Base-by-base conservation (phyloP, 1,284 basidiomycete genomes). In the Phaffia rhodozyma region DNA sequence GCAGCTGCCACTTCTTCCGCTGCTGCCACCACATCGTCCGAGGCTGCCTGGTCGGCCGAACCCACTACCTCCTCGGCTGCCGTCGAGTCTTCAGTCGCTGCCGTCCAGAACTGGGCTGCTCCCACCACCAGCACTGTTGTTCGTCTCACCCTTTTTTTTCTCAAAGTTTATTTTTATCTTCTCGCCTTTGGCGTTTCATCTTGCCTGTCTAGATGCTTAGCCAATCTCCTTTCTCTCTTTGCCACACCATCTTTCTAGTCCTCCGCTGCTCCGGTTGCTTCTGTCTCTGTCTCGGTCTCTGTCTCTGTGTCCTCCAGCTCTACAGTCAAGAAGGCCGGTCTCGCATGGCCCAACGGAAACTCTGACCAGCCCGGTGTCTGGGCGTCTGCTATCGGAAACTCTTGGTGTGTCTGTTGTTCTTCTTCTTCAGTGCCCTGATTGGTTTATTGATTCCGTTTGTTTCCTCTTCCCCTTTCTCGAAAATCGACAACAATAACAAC, bases 301-400 rank as follows among this genome's bases (percentile, higher is more conserved):
- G 23, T 25, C 50, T 2, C 47, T 23, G 43, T 29, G 30, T n/a
- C 6, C 27, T n/a, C 30, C 54, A 23, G 54, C 38, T 27, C 25
- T 59, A 47, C 2, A 30, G 11, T 13, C 58, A 53, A 55, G 54
- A 87, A 87, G 76, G 76, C 81, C 25, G 83, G 85, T 69, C 69
- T 84, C 49, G 83, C 81, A 21, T 89, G 63, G 57, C 78, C 83
- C 60, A 81, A 83, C 69, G 79, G 79, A 58, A 75, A 82, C 68
- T 75, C 76, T 52, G 59, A 71, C 25, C 67, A 76, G n/a, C 77
- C 86, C 58, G 69, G 72, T 74, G 79, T 68, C 83, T 82, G 73
- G 78, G 79, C 47, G 74, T 76, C 57, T 75, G 75, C 65, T 68
- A 74, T 55, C 73, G 73, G 27, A 62, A 71, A 69, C 60, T 55